phyloP scores from a whole-genome alignment of 768 basidiomycete genomes.

The Hydnomerulius pinastri region DNA sequence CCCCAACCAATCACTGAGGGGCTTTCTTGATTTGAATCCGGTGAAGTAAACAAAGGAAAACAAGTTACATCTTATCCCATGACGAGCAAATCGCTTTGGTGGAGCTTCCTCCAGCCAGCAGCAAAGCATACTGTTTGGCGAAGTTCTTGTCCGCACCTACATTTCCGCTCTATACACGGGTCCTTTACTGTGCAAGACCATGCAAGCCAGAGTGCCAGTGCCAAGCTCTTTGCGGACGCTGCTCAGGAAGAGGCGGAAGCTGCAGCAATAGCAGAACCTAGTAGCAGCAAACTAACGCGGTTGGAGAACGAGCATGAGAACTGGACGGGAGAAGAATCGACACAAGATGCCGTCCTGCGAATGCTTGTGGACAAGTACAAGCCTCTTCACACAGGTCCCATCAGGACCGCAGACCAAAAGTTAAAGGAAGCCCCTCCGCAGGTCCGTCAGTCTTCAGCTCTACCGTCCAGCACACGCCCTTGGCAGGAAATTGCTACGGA shows the following conservation, averaged over 20 bases:
- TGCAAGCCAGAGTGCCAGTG: slow-evolving; percentile 42
- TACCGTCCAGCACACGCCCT: slow-evolving; percentile 2
- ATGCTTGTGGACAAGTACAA: slow-evolving; percentile 91
- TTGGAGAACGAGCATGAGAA: slow-evolving; percentile 56
- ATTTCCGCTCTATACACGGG: slow-evolving; percentile 1
- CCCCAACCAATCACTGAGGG: no score
- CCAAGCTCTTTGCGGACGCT: slow-evolving; percentile 70
- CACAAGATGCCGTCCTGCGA: slow-evolving; percentile 69
- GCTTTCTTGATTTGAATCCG: background rate
- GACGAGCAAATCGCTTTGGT: background rate
- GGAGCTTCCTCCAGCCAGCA: background rate
- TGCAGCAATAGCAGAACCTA: slow-evolving; percentile 9
- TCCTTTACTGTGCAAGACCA: slow-evolving; percentile 6
- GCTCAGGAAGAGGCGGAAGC: slow-evolving; percentile 44
- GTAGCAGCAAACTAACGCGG: slow-evolving; percentile 22
- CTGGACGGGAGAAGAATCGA: slow-evolving; percentile 78
- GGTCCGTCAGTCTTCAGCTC: slow-evolving; percentile 24
- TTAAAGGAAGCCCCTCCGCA: slow-evolving; percentile 51
- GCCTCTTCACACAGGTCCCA: slow-evolving; percentile 63
- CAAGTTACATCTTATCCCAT: background rate
- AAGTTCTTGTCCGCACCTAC: background rate
- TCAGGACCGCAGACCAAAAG: slow-evolving; percentile 67
- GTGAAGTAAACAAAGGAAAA: background rate
- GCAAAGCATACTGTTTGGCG: background rate
- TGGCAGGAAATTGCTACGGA: slow-evolving; percentile 36